Base-by-base conservation (phyloP, 1,284 basidiomycete species). In the Puccinia sorghi region DNA sequence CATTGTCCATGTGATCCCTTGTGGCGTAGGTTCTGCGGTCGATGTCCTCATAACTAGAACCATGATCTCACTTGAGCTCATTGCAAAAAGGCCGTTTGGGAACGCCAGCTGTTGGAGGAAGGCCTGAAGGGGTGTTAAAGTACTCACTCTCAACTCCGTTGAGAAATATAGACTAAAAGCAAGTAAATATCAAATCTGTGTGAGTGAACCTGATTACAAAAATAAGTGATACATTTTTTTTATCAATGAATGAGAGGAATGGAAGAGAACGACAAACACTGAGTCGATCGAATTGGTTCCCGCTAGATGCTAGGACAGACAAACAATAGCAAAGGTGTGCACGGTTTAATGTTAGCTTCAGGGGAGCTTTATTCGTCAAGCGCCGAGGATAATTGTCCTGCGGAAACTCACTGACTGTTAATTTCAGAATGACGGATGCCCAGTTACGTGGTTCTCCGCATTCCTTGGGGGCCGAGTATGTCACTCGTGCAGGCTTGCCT, bases 1-100 rank as follows among this genome's bases (percentile, higher is more conserved):
- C 77, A 79, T 69, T 61, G 77, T 79, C 77, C 77, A 79, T 25
- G 71, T 72, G n/a, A 79, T 79, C 0, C 77, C 77, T 52, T 50
- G 48, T 48, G 39, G 52, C 7, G 39, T 72, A 22, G 77, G 77
- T 25, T 79, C 77, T 20, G 77, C 69, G n/a, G 77, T 79, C 13
- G 77, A 79, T 32, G 57, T 79, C 22, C 77, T 50, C 77, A 72
- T 72, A 48, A 79, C 70, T 79, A 48, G 52, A 67, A 27, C 46
- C 43, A 32, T 22, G 7, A 50, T 20, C 2, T 71, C 20, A 20
- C 4, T 37, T 75, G 15, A 76, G 39, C 57, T 61, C 32, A 61
- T 39, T 61, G 7, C 5, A 3, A 61, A 39, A 61, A n/a, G n/a
- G n/a, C n/a, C n/a, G n/a, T n/a, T n/a, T n/a, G n/a, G n/a, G n/a